phyloP scores from a whole-genome alignment of 2,329 filamentous ascomycete species.

The Proliferodiscus dingleyae region DNA sequence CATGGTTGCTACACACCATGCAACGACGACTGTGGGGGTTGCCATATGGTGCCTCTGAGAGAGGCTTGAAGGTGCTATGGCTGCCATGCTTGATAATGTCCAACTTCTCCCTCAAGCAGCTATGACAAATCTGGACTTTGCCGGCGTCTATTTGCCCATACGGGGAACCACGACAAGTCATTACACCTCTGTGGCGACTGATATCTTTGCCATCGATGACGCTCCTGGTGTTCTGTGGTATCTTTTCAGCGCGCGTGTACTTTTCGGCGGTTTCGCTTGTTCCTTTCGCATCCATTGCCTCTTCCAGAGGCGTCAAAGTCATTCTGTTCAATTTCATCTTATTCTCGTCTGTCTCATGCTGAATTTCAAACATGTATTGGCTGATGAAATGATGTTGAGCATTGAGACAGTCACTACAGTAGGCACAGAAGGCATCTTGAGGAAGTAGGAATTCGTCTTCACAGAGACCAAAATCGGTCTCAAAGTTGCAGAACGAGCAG shows the following conservation, averaged over 20 bases:
- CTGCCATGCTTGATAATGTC: not conserved
- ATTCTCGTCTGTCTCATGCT: not conserved
- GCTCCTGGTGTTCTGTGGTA: not conserved
- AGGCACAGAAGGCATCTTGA: constrained; percentile 9
- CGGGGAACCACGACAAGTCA: constrained; percentile 14
- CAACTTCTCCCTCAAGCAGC: not conserved
- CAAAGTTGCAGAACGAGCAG: constrained; percentile 19
- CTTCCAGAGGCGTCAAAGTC: not conserved
- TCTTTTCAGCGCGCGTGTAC: not conserved
- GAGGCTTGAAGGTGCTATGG: not conserved
- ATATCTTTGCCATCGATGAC: constrained; percentile 6
- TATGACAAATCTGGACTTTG: constrained; percentile 15
- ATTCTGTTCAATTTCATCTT: not conserved
- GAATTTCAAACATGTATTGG: not conserved
- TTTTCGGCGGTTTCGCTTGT: not conserved
- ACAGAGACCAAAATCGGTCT: constrained; percentile 14
- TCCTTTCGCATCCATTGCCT: not conserved
- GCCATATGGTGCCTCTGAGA: not conserved
- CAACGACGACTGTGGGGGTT: not conserved
- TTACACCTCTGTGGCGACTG: not conserved
- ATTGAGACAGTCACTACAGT: constrained; percentile 13
- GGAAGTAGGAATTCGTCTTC: constrained; percentile 15
- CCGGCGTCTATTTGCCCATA: constrained; percentile 17
- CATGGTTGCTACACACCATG: constrained; percentile 4
- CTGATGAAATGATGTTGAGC: not conserved